A percentile compares a stretch with the other conserved stretches of the same genome.
phyloP scores from a whole-genome alignment of 371 early-diverging fungal species.

The Mortierella sp. region DNA sequence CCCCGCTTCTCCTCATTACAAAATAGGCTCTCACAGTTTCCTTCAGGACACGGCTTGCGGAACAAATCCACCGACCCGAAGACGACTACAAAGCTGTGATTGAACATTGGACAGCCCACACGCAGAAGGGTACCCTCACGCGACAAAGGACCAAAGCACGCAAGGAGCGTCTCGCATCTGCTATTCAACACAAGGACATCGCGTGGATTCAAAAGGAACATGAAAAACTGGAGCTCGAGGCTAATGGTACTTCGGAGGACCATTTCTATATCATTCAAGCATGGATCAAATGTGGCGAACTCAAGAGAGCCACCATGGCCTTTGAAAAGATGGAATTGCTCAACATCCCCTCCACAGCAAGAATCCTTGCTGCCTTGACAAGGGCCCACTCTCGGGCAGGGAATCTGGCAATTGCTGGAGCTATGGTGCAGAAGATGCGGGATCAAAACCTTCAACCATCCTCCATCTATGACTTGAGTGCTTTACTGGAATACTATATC shows the following conservation, averaged over 20 bases:
- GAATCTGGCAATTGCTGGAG: slow-evolving; percentile 37
- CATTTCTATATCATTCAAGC: slow-evolving; percentile 48
- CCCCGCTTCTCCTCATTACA: neutral
- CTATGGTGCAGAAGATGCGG: slow-evolving; percentile 45
- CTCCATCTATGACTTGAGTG: slow-evolving; percentile 45
- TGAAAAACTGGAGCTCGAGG: slow-evolving; percentile 34
- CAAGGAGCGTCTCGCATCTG: slow-evolving; percentile 36
- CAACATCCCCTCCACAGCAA: slow-evolving; percentile 14
- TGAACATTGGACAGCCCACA: slow-evolving; percentile 46
- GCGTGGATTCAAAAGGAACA: slow-evolving; percentile 50
- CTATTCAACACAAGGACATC: slow-evolving; percentile 43
- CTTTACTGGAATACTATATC: slow-evolving; percentile 46
- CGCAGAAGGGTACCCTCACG: slow-evolving; percentile 30
- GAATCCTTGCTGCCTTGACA: slow-evolving; percentile 39
- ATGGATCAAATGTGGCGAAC: slow-evolving; percentile 49
- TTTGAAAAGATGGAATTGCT: slow-evolving; percentile 48
- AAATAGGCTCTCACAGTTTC: slow-evolving; percentile 43
- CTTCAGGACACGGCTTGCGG: slow-evolving; percentile 48
- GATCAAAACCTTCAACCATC: slow-evolving; percentile 24
- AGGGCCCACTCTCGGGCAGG: slow-evolving; percentile 43
- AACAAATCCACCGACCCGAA: slow-evolving; percentile 47
- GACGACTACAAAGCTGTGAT: slow-evolving; percentile 51
- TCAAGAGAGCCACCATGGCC: slow-evolving; percentile 48
- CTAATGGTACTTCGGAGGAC: slow-evolving; percentile 31
- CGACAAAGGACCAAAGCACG: slow-evolving; percentile 37